Base-by-base conservation (phyloP, 306 rosid genomes). In the Cyclanthera cordifolia region DNA sequence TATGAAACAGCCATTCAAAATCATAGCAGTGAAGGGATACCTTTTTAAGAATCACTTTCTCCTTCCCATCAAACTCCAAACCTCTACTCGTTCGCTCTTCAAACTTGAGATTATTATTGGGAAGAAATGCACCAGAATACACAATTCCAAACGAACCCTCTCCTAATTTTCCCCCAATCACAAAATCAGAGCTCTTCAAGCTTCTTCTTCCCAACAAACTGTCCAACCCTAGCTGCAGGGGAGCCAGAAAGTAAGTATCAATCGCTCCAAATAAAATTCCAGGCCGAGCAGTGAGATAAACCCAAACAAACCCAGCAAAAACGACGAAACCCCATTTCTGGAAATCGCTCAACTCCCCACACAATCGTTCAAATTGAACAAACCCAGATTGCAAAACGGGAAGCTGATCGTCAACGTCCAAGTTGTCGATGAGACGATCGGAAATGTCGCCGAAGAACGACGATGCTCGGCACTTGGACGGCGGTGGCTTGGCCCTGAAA, bases 81-180 rank as follows among this genome's bases (percentile, higher is more conserved):
- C 72, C 60, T 75, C 68, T 88, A 34, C 74, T 84, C 72, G 28
- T 58, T 23, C 25, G 70, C 72, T 79, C 77, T n/a, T 75, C 79
- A 5, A 59, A 75, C 61, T 67, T 61, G 34, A 49, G 78, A 71
- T 82, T 87, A 71, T 82, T 87, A 72, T 83, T 92, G 0, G 96
- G 90, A 50, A 84, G 73, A 68, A 93, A 50, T 9, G 81, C 80
- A 67, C 95, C 96, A 10, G 94, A 76, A 81, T 90, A 93, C 53
- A 93, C 99, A 78, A 93, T 76, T 19, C 99, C 99, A 45, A 90
- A 90, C 3, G 95, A 87, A 3, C 99, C 99, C 78, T 93, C 99
- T 53, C 96, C 96, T 19, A 93, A 58, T 79, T 87, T 93, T 4
- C 84, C 85, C 23, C 95, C 91, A 28, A 93, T 72, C 49, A 86